phyloP scores from a whole-genome alignment of 129 eudicot species.

The Lactuca saligna region DNA sequence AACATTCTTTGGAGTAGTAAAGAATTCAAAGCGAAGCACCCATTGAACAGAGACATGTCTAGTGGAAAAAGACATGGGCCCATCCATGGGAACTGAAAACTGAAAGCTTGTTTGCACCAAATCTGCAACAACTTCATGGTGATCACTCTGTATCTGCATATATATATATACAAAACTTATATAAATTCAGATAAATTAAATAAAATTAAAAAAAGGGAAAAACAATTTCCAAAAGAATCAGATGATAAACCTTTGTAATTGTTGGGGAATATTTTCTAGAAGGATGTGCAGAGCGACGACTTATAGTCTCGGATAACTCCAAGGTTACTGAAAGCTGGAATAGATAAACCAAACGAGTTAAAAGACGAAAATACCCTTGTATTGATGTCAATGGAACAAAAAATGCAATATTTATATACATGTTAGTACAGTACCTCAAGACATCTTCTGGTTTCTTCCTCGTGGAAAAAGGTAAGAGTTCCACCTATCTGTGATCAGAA shows the following conservation, averaged over 20 bases:
- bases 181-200: not conserved
- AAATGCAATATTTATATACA: no score
- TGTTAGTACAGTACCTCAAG: constrained; percentile 64
- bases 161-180: constrained; percentile 15
- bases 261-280: constrained; percentile 94
- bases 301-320: constrained; percentile 90
- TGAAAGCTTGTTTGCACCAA: constrained; percentile 89
- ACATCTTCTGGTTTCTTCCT: constrained; percentile 90
- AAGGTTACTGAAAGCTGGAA: constrained; percentile 84
- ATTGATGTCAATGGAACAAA: no score
- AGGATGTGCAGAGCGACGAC: constrained; percentile 75
- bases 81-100: constrained; percentile 95
- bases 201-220: no score
- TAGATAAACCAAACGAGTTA: constrained; percentile 7
- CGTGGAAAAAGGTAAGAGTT: constrained; percentile 92
- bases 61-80: constrained; percentile 98
- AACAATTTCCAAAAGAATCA: constrained; percentile 6
- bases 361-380: not conserved
- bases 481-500: constrained; percentile 80
- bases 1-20: constrained; percentile 82
- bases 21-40: constrained; percentile 96
- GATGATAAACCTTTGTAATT: constrained; percentile 69
- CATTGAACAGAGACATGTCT: constrained; percentile 90
- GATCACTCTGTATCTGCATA: constrained; percentile 86
- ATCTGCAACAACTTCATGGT: constrained; percentile 95